These are phyloP conservation scores for Aspergillus sojae DNA, from an alignment of 2,329 filamentous ascomycete genomes.

Conservation along the genomic window DNA sequence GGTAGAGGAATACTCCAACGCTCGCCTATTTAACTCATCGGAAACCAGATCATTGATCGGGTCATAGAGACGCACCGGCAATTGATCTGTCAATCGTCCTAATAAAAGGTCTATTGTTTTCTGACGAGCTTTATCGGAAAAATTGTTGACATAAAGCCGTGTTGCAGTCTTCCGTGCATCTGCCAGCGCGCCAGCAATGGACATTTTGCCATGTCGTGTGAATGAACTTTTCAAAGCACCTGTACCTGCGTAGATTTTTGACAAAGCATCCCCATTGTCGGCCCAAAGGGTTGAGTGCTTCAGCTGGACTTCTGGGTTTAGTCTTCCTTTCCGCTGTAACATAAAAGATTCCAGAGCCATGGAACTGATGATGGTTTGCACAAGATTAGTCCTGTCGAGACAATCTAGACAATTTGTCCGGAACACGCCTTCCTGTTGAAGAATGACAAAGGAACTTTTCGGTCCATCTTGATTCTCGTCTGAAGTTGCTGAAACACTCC, in stretches of 20 bases:
- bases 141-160: constrained; percentile 95
- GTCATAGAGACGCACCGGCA: constrained; percentile 83
- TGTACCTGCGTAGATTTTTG: constrained; percentile 94
- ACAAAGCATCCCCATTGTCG: constrained; percentile 92
- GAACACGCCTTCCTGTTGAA: constrained; percentile 95
- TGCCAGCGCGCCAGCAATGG: constrained; percentile 86
- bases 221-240: constrained; percentile 95
- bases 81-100: constrained; percentile 80
- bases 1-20: constrained; percentile 72
- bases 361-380: constrained; percentile 92
- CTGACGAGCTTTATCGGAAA: constrained; percentile 88
- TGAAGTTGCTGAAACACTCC: constrained; percentile 52
- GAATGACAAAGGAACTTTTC: constrained; percentile 62
- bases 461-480: constrained; percentile 46
- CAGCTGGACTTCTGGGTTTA: constrained; percentile 83
- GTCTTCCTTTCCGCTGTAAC: constrained; percentile 68
- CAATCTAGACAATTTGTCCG: constrained; percentile 96
- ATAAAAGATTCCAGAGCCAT: constrained; percentile 90
- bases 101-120: constrained; percentile 93
- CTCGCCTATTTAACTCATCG: constrained; percentile 68
- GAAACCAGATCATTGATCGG: constrained; percentile 91
- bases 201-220: constrained; percentile 94
- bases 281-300: constrained; percentile 93
- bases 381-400: constrained; percentile 90
- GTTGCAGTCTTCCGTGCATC: constrained; percentile 94